Evolutionary conservation across 441 rosid species (phyloP).

Genomic region (Populus trichocarpa): DNA sequence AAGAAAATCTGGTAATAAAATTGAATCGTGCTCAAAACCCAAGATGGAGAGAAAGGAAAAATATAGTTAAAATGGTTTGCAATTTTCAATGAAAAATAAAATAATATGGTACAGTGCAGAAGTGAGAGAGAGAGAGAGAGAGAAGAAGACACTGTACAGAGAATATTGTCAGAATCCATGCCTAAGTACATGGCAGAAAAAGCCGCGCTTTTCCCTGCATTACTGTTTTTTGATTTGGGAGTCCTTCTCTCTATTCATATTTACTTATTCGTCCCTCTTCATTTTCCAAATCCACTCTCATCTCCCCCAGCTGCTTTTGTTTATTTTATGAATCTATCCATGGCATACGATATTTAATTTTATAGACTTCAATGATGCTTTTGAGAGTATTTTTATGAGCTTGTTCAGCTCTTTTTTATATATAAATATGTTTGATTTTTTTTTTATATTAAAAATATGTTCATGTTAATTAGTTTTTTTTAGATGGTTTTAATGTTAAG

Average conservation of each 20-base stretch:
- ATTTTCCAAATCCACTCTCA: neutral
- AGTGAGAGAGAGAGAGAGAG: conserved; percentile 14
- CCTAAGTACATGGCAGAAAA: neutral
- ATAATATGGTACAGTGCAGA: neutral
- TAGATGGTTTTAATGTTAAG: too few species aligned
- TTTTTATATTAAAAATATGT: too few species aligned
- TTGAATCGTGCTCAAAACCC: neutral
- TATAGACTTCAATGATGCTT: too few species aligned
- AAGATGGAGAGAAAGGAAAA: neutral
- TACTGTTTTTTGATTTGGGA: neutral
- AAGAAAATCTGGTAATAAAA: neutral
- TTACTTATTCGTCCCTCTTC: neutral
- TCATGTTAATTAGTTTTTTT: too few species aligned
- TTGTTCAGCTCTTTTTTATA: neutral
- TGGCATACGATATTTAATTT: too few species aligned
- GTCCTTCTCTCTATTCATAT: neutral
- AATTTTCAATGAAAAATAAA: neutral
- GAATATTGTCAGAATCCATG: conserved; percentile 58
- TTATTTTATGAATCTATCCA: neutral
- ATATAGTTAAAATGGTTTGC: neutral
- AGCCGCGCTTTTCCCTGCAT: conserved; percentile 11
- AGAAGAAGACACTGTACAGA: conserved; percentile 33
- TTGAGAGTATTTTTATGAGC: too few species aligned
- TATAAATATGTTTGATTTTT: too few species aligned
- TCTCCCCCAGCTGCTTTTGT: neutral